phyloP scores from a whole-genome alignment of 2,329 filamentous ascomycete species.

The Aschersonia sp. region DNA sequence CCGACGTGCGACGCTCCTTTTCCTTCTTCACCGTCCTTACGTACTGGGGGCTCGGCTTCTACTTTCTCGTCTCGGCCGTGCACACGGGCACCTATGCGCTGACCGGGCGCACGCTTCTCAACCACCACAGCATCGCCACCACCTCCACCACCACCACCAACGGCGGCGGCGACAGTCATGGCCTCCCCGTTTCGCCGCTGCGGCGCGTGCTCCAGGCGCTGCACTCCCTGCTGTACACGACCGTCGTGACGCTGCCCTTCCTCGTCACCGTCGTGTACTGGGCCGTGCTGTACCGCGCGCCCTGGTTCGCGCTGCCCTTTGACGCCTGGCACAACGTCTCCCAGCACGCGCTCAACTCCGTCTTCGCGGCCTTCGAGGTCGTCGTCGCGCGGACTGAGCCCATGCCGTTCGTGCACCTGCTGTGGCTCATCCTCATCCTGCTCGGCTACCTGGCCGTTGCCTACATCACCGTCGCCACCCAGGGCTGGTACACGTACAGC shows the following conservation, averaged over 20 bases:
- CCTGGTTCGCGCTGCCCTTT: constrained; percentile 38
- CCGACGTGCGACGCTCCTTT: constrained; percentile 41
- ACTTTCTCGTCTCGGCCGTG: constrained; percentile 50
- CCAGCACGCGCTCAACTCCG: constrained; percentile 59
- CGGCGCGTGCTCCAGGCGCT: constrained; percentile 44
- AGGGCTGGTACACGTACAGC: constrained; percentile 62
- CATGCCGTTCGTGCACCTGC: constrained; percentile 46
- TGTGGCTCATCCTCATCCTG: constrained; percentile 54
- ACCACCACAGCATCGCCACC: constrained; percentile 14
- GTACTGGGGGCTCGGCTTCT: constrained; percentile 73
- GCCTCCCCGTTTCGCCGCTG: too few species aligned
- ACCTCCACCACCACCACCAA: too few species aligned
- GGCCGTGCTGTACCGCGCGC: constrained; percentile 38
- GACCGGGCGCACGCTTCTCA: constrained; percentile 37
- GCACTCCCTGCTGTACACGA: constrained; percentile 50
- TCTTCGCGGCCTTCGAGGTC: constrained; percentile 65
- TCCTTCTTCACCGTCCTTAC: constrained; percentile 73
- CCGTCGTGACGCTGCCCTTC: constrained; percentile 47
- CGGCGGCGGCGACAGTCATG: too few species aligned
- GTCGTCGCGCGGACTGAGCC: constrained; percentile 49
- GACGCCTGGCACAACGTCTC: constrained; percentile 52
- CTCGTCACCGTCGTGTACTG: constrained; percentile 61
- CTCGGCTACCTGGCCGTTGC: constrained; percentile 59
- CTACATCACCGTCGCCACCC: constrained; percentile 54
- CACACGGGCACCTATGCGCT: constrained; percentile 57